Base-by-base conservation (phyloP, 441 rosid species). In the Erysimum cheiri region DNA sequence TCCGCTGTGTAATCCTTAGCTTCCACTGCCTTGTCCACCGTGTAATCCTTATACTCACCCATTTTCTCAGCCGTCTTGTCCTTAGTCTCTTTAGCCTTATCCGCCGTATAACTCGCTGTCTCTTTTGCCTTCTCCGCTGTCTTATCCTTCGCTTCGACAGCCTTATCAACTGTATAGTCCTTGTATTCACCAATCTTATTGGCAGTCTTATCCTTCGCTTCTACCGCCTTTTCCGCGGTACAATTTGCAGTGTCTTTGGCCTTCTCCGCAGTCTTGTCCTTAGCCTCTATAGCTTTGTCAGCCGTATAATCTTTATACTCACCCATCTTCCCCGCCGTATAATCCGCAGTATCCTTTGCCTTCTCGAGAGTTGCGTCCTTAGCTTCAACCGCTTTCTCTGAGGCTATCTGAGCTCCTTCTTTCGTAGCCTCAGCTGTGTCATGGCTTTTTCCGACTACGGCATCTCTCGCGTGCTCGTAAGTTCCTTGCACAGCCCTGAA, bases 401-500 rank as follows among this genome's bases (percentile, higher is more conserved):
- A 68, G 1, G 77, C 78, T 0, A 65, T 9, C 5, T 71, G 65
- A n/a, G 76, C 67, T 26, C 70, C 79, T 54, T 68, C 72, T 17
- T 9, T 46, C 0, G 69, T 54, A 0, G 60, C 32, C 50, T 69
- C 80, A 4, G 65, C 77, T 0, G 70, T 66, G 3, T 90, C 91
- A 0, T 78, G 69, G 50, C 75, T 68, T 74, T 82, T 85, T 2
- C 90, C 96, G 0, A 83, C 84, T 11, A 90, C 87, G 0, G 82
- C 90, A 6, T 85, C 90, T 57, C 79, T 88, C 0, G 88, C 96
- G 6, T 87, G 86, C 65, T 70, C 88, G 35, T 69, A 76, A 0
- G 88, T 86, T 37, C 75, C 90, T 8, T 80, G 82, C 11, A 90
- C 85, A 7, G 83, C 85, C 52, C 74, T 77, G 15, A 90, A 41